These are phyloP conservation scores for Smallanthus sonchifolius DNA, from an alignment of 129 eudicot genomes.

Conservation along the genomic window DNA sequence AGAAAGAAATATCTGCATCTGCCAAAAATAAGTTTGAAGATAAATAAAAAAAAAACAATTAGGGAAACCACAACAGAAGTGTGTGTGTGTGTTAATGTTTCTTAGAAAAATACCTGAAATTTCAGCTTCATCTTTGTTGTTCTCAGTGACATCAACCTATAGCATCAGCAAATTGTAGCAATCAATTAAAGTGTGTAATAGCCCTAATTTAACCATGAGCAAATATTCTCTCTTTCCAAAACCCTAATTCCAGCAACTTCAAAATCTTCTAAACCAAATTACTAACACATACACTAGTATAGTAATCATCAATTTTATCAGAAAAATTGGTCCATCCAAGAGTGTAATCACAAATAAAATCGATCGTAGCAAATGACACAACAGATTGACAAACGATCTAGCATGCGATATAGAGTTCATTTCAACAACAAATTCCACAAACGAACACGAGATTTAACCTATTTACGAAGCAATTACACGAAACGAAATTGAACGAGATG, in stretches of 20 bases:
- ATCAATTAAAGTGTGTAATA: neutral
- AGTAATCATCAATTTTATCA: neutral
- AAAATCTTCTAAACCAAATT: neutral
- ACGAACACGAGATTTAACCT: neutral
- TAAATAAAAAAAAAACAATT: neutral
- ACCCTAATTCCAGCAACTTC: neutral
- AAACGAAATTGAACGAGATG: neutral
- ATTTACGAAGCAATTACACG: neutral
- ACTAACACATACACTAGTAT: neutral
- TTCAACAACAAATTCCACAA: neutral
- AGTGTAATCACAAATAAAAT: neutral
- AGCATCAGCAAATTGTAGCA: neutral
- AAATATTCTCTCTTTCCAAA: neutral
- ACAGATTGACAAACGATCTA: neutral
- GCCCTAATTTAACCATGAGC: conserved; percentile 1
- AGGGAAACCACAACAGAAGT: neutral
- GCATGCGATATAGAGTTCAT: neutral
- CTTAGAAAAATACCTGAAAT: conserved; percentile 41
- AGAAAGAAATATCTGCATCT: conserved; percentile 86
- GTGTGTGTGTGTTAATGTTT: neutral
- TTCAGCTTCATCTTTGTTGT: conserved; percentile 25
- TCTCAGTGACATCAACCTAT: conserved; percentile 40
- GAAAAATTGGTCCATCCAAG: neutral
- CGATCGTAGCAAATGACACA: neutral
- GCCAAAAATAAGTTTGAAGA: neutral